Conservation (phyloP, 352 stramenopile genomes). For the Globisporangium orthogonon region DNA sequence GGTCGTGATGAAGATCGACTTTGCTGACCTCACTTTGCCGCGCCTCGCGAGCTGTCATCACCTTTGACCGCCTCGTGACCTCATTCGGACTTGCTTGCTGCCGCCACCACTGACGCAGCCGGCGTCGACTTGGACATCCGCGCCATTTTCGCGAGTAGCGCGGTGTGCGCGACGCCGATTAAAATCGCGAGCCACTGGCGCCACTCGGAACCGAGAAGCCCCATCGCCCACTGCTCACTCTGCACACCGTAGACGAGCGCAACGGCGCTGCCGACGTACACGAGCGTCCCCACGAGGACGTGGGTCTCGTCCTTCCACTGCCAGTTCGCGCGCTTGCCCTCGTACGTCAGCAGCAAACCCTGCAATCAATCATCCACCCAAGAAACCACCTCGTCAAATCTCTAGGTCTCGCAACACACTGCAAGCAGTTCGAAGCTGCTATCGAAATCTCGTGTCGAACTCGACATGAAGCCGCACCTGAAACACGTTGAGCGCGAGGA, state of each 20-base stretch:
- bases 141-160: slow-evolving; percentile 21
- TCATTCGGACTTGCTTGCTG: slow-evolving; percentile 1
- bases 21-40: not conserved
- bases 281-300: slow-evolving; percentile 42
- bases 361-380: not conserved
- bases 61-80: not conserved
- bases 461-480: slow-evolving; percentile 16
- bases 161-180: slow-evolving; percentile 40
- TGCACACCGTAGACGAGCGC: slow-evolving; percentile 49
- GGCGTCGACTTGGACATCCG: slow-evolving; percentile 1
- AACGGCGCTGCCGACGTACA: slow-evolving; percentile 40
- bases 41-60: not conserved
- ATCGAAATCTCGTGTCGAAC: too few species aligned
- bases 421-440: not conserved
- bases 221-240: slow-evolving; percentile 26
- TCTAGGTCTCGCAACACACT: not conserved
- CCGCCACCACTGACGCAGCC: not conserved
- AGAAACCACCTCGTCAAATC: not conserved
- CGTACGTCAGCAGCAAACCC: slow-evolving; percentile 56
- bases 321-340: slow-evolving; percentile 44
- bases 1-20: not conserved
- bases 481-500: slow-evolving; percentile 62
- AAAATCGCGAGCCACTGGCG: slow-evolving; percentile 40
- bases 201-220: slow-evolving; percentile 20
- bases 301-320: slow-evolving; percentile 75